Conservation (phyloP, 305 asterid genomes). For the Withania somnifera region DNA sequence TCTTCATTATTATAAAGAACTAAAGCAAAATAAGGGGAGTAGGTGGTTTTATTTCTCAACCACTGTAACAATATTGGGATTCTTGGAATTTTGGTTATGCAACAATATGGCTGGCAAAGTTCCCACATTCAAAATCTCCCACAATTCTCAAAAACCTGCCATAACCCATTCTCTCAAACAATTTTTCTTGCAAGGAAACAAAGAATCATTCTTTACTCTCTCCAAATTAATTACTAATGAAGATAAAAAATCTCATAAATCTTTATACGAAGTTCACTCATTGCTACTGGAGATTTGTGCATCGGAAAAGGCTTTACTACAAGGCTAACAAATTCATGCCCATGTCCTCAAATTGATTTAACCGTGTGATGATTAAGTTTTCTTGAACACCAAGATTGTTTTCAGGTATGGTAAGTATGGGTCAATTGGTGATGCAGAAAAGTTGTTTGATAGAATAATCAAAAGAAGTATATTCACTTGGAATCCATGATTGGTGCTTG, state of each 20-base stretch:
- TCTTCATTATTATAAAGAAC: no score
- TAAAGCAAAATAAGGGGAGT: no score
- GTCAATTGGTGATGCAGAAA: conserved; percentile 30
- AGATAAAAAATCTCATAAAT: not conserved
- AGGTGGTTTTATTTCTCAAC: no score
- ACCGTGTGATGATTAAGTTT: conserved; percentile 24
- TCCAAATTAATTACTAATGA: conserved; percentile 9
- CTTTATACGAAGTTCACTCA: conserved; percentile 46
- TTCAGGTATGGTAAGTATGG: conserved; percentile 61
- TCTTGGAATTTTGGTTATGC: no score
- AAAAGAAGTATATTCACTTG: conserved; percentile 55
- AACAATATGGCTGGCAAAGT: not conserved
- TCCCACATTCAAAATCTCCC: conserved; percentile 14
- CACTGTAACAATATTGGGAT: no score
- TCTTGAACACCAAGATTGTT: conserved; percentile 59
- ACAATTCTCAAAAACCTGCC: conserved; percentile 8
- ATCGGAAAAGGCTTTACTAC: conserved; percentile 17
- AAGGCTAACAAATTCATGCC: conserved; percentile 56
- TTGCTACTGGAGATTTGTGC: conserved; percentile 48
- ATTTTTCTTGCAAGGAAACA: conserved; percentile 1
- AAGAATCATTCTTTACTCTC: conserved; percentile 27
- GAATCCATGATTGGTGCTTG: conserved; percentile 75
- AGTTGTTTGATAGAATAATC: conserved; percentile 61
- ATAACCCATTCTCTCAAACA: conserved; percentile 9
- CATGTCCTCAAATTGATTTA: conserved; percentile 29